These are phyloP conservation scores for Saksenaea vasiformis DNA, from an alignment of 371 early-diverging fungal genomes.

Conservation along the genomic window DNA sequence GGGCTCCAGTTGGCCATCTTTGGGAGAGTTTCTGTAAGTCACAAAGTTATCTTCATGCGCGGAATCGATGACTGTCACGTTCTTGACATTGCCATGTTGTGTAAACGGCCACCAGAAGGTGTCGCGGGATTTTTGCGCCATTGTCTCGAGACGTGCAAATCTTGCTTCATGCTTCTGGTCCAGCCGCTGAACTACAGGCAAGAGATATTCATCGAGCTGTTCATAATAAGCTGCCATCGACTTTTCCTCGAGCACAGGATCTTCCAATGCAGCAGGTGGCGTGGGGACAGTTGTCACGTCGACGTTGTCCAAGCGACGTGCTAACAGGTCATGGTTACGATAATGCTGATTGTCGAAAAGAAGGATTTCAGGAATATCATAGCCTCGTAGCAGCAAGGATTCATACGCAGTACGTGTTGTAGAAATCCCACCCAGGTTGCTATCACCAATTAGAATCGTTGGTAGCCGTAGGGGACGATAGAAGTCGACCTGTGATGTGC, in stretches of 20 bases:
- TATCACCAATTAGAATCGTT: conserved; percentile 75
- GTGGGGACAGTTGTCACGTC: conserved; percentile 49
- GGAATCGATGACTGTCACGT: conserved; percentile 79
- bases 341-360: conserved; percentile 65
- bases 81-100: conserved; percentile 66
- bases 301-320: conserved; percentile 14
- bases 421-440: conserved; percentile 79
- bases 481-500: conserved; percentile 70
- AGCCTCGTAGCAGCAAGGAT: conserved; percentile 69
- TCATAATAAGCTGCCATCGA: conserved; percentile 63
- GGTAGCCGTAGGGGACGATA: conserved; percentile 77
- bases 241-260: conserved; percentile 49
- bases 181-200: conserved; percentile 51
- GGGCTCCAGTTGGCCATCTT: conserved; percentile 11
- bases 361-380: conserved; percentile 70
- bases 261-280: conserved; percentile 49
- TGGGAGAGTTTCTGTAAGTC: conserved; percentile 38
- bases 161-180: conserved; percentile 52
- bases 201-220: conserved; percentile 48
- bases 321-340: conserved; percentile 60
- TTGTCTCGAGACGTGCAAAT: conserved; percentile 58
- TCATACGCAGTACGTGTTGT: conserved; percentile 80
- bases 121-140: conserved; percentile 58
- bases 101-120: conserved; percentile 89
- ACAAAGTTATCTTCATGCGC: conserved; percentile 71